Evolutionary conservation across 192 early-diverging fungal species (phyloP), one percentile per base, ranked within the genome.

Genomic region (Coemansia aciculifera): DNA sequence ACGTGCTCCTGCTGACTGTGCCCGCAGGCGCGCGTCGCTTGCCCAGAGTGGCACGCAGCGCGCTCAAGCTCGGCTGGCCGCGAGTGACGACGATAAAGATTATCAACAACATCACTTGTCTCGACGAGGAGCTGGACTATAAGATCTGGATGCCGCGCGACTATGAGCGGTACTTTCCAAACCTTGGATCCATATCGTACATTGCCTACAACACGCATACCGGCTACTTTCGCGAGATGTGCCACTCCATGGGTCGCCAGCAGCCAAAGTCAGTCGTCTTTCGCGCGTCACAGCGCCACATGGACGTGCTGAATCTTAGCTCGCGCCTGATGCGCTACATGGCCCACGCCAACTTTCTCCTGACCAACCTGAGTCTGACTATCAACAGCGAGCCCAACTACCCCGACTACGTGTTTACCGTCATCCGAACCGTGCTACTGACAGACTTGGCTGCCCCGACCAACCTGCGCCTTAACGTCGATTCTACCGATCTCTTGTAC

Each of bases 61-160:
- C 79, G 40, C 75, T 82, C 52, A 82, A 82, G 71, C 74, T 82
- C 0, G 79, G 79, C 27, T 82, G 79, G 79, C 79, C 79, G 37
- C 79, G 68, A 17, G 79, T 77, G 43, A 71, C 66, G 34, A 69
- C 74, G 29, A 77, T 82, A 38, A 77, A 77, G 68, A 73, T 82
- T 36, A 73, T 82, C 43, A 73, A 44, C 62, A 64, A 56, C 52
- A 77, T 82, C 15, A 66, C 42, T 17, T 29, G 67, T 15, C 57
- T 82, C 8, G 72, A 74, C 60, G 79, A 82, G 44, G 79, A 82
- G 52, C 62, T 82, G 37, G 74, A 62, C 46, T 82, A 82, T 68
- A 82, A 82, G 66, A 40, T 82, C 29, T 82, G 79, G 79, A 82
- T 82, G 79, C 79, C 79, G 2, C 71, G 79, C 60, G 79, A 82